Evolutionary conservation across 371 early-diverging fungal genomes (phyloP), one percentile per base, ranked within the genome.

Genomic region (Blakeslea trispora): DNA sequence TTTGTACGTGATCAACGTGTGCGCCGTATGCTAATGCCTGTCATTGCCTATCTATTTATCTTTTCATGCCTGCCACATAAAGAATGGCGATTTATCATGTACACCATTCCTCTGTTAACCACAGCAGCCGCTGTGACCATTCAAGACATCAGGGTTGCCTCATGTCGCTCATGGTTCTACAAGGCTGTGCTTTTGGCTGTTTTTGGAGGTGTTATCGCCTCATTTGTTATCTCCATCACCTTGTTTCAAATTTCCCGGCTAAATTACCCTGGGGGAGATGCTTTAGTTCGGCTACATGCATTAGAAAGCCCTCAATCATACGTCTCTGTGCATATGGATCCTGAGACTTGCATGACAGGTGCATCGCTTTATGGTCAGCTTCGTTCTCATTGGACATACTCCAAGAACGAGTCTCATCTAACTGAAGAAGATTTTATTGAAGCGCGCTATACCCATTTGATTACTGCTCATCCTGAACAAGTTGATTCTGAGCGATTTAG

Each of bases 1-100:
- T 70, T 64, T 28, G 24, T 73, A 9, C 49, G 56, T 0, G 66
- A 84, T 57, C 56, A 17, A 3, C 75, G 80, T 14, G 68, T 79
- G 15, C 70, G 86, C 22, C 77, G 83, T 10, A 68, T 89, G 22
- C 62, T 89, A 18, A 42, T 69, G 6, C 89, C 93, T 0, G 66
- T 75, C 5, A 22, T 83, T 6, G 61, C 75, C 14, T 93, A 86
- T 62, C 73, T 91, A 6, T 49, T 56, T 11, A 17, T 85, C 0
- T 92, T 94, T 57, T 93, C 94, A 11, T 68, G 78, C 21, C 72
- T 95, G 19, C 86, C 86, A 4, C 99, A 99, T 72, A 99, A 99
- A 72, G 99, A 99, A 66, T 95, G 95, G 95, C 81, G 99, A 14
- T 99, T 99, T 66, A 82, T 98, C 6, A 63, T 97, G 6, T 93